These are phyloP conservation scores for Arthrobotrys entomopaga DNA, from an alignment of 2,329 filamentous ascomycete genomes.

Conservation along the genomic window DNA sequence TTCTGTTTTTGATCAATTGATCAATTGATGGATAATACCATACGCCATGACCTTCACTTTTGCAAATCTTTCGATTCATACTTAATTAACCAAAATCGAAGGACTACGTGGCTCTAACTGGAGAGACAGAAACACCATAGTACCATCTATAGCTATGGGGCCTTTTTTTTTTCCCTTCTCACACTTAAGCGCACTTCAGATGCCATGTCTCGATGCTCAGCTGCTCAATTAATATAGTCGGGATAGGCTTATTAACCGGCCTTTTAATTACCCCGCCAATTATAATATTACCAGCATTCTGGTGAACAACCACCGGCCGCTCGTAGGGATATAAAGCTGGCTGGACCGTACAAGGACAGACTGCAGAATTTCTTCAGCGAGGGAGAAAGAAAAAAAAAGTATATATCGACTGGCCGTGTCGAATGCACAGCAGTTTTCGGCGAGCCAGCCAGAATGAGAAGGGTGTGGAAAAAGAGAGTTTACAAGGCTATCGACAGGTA, in stretches of 20 bases:
- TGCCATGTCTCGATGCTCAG: conserved; percentile 11
- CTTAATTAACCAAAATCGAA: not conserved
- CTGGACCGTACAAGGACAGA: not conserved
- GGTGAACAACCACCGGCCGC: not conserved
- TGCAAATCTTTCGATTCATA: too few relatives aligned
- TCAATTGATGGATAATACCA: too few relatives aligned
- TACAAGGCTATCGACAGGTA: conserved; percentile 37
- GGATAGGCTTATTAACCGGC: conserved; percentile 22
- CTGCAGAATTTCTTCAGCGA: conserved; percentile 1
- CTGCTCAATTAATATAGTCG: conserved; percentile 10
- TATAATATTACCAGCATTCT: conserved; percentile 32
- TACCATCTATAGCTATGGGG: too few relatives aligned
- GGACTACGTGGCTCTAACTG: conserved; percentile 1
- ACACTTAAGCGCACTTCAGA: too few relatives aligned
- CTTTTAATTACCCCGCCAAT: conserved; percentile 44
- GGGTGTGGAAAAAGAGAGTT: not conserved
- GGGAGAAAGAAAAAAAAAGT: not conserved
- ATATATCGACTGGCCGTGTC: conserved; percentile 10
- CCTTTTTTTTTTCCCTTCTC: too few relatives aligned
- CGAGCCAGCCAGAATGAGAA: conserved; percentile 1
- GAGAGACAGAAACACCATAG: too few relatives aligned
- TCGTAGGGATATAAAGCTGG: not conserved
- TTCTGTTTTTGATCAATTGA: not conserved
- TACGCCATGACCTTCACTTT: too few relatives aligned
- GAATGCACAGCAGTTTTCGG: conserved; percentile 24